phyloP scores from a whole-genome alignment of 371 early-diverging fungal genomes.

The Haplosporangium sp. region DNA sequence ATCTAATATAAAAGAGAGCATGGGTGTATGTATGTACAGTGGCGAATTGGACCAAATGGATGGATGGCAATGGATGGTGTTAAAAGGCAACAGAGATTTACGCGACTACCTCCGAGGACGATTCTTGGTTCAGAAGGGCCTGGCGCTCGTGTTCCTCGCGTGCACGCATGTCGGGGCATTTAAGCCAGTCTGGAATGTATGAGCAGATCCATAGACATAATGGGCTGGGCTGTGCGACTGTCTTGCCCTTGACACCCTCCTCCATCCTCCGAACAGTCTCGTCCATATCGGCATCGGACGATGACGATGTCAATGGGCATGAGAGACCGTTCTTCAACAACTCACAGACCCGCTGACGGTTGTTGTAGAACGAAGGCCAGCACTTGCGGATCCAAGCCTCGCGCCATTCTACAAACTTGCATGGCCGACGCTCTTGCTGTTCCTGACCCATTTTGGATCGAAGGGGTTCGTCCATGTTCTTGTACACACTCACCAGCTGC shows the following conservation, averaged over 20 bases:
- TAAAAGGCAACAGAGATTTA: neutral
- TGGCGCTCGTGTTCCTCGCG: conserved; percentile 23
- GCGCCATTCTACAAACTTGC: conserved; percentile 43
- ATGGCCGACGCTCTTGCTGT: conserved; percentile 14
- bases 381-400: conserved; percentile 41
- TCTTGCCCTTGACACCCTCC: conserved; percentile 42
- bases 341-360: conserved; percentile 42
- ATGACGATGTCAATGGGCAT: conserved; percentile 6
- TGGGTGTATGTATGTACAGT: no score
- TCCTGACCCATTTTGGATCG: conserved; percentile 38
- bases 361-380: conserved; percentile 52
- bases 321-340: conserved; percentile 31
- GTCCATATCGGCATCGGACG: conserved; percentile 18
- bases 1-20: no score
- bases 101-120: conserved; percentile 12
- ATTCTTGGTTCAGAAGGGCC: conserved; percentile 3
- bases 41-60: no score
- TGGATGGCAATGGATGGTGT: no score
- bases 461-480: conserved; percentile 38
- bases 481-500: conserved; percentile 34
- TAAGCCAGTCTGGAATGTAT: conserved; percentile 26
- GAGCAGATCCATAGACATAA: conserved; percentile 25
- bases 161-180: conserved; percentile 28
- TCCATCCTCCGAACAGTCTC: conserved; percentile 42
- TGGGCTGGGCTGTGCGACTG: conserved; percentile 10